Percentiles rank a stretch among this genome's conserved stretches.
These are phyloP conservation scores for Ascosphaera aggregata DNA, from an alignment of 2,329 filamentous ascomycete species.

Conservation along the genomic window DNA sequence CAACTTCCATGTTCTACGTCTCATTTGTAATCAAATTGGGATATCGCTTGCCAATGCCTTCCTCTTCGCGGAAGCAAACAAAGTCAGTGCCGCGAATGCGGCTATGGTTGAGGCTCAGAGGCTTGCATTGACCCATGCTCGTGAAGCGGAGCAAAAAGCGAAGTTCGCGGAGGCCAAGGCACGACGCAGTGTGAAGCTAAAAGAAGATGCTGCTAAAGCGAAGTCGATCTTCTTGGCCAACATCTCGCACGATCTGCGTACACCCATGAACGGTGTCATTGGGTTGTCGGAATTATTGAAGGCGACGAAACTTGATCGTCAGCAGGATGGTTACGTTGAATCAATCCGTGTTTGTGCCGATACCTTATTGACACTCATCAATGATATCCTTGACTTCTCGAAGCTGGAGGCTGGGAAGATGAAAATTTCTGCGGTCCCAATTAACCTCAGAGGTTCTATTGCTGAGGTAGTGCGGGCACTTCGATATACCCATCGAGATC, in stretches of 20 bases:
- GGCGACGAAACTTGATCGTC: slow-evolving; percentile 28
- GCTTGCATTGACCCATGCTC: slow-evolving; percentile 35
- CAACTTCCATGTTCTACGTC: slow-evolving; percentile 25
- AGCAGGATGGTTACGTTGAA: slow-evolving; percentile 39
- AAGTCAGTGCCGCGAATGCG: slow-evolving; percentile 37
- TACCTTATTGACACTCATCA: slow-evolving; percentile 65
- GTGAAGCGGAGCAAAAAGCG: slow-evolving; percentile 38
- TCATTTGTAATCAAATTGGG: slow-evolving; percentile 39
- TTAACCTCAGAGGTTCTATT: slow-evolving; percentile 47
- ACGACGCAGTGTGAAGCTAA: slow-evolving; percentile 39
- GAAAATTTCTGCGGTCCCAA: slow-evolving; percentile 65
- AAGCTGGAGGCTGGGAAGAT: slow-evolving; percentile 72
- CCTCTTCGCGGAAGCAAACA: slow-evolving; percentile 36
- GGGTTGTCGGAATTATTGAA: slow-evolving; percentile 45
- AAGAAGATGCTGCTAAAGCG: slow-evolving; percentile 41
- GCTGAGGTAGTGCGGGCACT: slow-evolving; percentile 39
- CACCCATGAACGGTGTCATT: slow-evolving; percentile 82
- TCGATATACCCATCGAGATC: slow-evolving; percentile 38
- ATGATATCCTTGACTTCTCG: slow-evolving; percentile 76
- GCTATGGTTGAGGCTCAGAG: slow-evolving; percentile 44
- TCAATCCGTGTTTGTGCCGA: slow-evolving; percentile 44
- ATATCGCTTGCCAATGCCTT: slow-evolving; percentile 42
- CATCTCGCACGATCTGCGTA: slow-evolving; percentile 71
- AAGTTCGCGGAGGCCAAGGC: slow-evolving; percentile 41
- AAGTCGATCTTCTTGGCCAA: slow-evolving; percentile 97